phyloP scores from a whole-genome alignment of 306 rosid species.

The Dryas alaskensis region DNA sequence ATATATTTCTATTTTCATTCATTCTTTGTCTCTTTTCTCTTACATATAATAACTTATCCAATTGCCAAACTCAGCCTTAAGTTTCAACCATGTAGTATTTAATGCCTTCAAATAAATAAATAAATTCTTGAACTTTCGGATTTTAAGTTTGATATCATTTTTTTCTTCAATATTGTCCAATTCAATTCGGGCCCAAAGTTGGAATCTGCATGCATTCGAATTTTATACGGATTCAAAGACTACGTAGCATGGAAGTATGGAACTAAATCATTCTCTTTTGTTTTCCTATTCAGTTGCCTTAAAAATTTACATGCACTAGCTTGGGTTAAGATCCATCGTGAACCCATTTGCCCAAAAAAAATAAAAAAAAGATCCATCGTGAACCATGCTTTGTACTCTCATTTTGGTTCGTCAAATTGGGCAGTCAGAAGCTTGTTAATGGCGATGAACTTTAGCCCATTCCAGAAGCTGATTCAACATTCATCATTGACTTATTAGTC shows the following conservation, averaged over 20 bases:
- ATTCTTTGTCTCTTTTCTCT: too few species aligned
- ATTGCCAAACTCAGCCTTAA: too few species aligned
- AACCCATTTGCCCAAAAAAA: neutral
- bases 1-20: too few species aligned
- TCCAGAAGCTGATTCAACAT: too few species aligned
- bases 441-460: neutral
- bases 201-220: too few species aligned
- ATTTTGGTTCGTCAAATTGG: neutral
- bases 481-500: neutral
- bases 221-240: neutral
- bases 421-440: neutral
- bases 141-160: neutral
- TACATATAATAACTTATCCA: too few species aligned
- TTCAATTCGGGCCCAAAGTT: neutral
- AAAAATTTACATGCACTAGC: constrained; percentile 1
- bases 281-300: neutral
- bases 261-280: neutral
- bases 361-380: neutral
- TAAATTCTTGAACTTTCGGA: too few species aligned
- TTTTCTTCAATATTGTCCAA: neutral
- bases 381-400: neutral
- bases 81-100: too few species aligned
- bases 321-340: neutral
- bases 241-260: neutral
- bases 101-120: too few species aligned